A percentile compares a stretch with the other conserved stretches of the same genome.
phyloP scores from a whole-genome alignment of 768 basidiomycete species.

The Podaxis sp. region DNA sequence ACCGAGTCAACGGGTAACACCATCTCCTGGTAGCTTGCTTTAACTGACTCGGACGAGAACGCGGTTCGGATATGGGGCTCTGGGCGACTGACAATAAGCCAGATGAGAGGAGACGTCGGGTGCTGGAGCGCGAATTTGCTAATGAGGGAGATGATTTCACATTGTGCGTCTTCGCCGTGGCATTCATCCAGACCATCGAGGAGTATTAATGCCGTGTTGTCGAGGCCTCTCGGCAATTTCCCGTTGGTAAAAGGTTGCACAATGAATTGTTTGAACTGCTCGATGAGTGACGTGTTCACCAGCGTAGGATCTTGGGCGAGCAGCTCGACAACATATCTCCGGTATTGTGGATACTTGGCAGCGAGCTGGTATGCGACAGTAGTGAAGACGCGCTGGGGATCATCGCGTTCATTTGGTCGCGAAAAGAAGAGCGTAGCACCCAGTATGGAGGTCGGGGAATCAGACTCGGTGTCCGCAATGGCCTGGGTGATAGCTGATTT shows the following conservation, averaged over 20 bases:
- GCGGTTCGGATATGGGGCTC: slow-evolving; percentile 21
- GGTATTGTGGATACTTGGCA: neutral
- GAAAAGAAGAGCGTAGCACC: neutral
- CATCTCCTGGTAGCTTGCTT: neutral
- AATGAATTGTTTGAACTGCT: slow-evolving; percentile 17
- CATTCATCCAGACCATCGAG: slow-evolving; percentile 29
- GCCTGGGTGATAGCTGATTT: slow-evolving; percentile 1
- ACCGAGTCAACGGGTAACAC: slow-evolving; percentile 5
- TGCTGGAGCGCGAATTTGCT: neutral
- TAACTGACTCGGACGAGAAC: neutral
- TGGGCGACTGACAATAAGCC: slow-evolving; percentile 26
- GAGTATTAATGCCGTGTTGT: neutral
- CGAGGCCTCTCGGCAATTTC: slow-evolving; percentile 16
- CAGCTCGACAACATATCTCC: slow-evolving; percentile 3
- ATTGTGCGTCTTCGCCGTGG: slow-evolving; percentile 10
- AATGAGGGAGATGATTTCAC: slow-evolving; percentile 17
- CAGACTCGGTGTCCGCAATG: neutral
- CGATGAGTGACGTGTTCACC: slow-evolving; percentile 5
- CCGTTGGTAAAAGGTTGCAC: slow-evolving; percentile 10
- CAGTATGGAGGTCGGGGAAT: no score
- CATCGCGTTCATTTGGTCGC: neutral
- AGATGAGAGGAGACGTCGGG: slow-evolving; percentile 16
- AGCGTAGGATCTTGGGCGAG: slow-evolving; percentile 11
- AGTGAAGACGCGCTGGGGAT: neutral
- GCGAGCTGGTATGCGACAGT: slow-evolving; percentile 24